Base-by-base conservation (phyloP, 164 flowering plant species). In the Dillenia suffruticosa region DNA sequence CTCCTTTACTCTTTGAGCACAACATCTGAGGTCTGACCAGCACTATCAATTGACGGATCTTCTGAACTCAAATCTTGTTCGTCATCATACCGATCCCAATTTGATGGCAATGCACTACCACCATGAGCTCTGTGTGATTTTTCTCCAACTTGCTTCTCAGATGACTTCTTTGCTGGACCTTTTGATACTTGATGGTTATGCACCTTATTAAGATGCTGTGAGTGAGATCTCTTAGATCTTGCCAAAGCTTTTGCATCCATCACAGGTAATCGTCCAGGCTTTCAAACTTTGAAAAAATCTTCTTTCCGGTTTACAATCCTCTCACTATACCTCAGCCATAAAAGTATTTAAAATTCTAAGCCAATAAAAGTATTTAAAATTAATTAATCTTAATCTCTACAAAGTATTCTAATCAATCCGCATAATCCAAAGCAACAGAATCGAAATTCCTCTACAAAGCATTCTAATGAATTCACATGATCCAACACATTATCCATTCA, bases 171-270 rank as follows among this genome's bases (percentile, higher is more conserved):
- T 5, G 51, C n/a, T 51, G 77, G 60, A 12, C 61, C 56, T 73
- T 76, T 82, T 1, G 81, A 47, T 57, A 73, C 75, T n/a, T 57
- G 82, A 60, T 73, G 59, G 50, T 77, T 80, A 48, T 72, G 54
- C 68, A 68, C 82, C 57, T 78, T 86, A 53, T 51, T 70, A 19
- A 79, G 89, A 44, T 82, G 88, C 51, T 71, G 77, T 46, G 93
- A 70, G 69, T 90, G 93, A 49, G 92, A 82, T 66, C 96, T 79
- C 72, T 87, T 90, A 1, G 88, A 85, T 71, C 76, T 90, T 10
- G 97, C 96, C 65, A 84, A 64, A 8, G 84, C 63, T 73, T 90
- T 89, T 1, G 80, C 62, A 71, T 90, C 96, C 96, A 90, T 87
- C 40, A 26, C 3, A 3, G 3, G 3, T 26, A 26, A 26, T 2